These are phyloP conservation scores for Neoboletus magnificus DNA, from an alignment of 768 basidiomycete species.

Conservation along the genomic window DNA sequence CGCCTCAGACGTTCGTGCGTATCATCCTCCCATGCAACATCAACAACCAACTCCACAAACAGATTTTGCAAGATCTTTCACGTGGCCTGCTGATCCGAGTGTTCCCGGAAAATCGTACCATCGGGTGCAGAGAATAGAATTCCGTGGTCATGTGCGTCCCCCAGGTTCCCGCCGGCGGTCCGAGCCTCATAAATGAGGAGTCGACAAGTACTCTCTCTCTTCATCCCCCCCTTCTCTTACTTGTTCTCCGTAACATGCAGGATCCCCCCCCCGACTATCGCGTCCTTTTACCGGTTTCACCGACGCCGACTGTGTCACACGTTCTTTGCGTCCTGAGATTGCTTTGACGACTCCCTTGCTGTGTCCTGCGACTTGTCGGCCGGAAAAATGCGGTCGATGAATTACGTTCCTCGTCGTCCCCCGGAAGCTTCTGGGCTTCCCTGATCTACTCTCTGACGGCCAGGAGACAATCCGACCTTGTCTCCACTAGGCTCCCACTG, in stretches of 20 bases:
- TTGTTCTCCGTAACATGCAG: background rate
- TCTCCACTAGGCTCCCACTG: background rate
- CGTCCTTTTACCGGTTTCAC: conserved; percentile 1
- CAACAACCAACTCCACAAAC: background rate
- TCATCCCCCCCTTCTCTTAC: background rate
- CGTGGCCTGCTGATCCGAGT: background rate
- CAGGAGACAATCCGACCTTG: background rate
- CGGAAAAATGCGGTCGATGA: background rate
- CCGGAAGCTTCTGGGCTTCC: background rate
- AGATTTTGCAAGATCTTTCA: background rate
- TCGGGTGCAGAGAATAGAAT: background rate
- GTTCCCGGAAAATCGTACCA: background rate
- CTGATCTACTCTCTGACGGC: background rate
- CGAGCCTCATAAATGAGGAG: too few species aligned
- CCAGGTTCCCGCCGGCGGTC: background rate
- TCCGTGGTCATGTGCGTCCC: background rate
- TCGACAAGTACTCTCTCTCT: background rate
- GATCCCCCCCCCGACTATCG: background rate
- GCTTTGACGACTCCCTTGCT: background rate
- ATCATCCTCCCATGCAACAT: background rate
- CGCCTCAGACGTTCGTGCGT: background rate
- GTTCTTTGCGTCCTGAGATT: background rate
- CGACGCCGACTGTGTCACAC: background rate
- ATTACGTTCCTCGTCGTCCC: background rate
- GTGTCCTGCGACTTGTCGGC: background rate